Base-by-base conservation (phyloP, 164 flowering plant genomes). In the Malania oleifera region DNA sequence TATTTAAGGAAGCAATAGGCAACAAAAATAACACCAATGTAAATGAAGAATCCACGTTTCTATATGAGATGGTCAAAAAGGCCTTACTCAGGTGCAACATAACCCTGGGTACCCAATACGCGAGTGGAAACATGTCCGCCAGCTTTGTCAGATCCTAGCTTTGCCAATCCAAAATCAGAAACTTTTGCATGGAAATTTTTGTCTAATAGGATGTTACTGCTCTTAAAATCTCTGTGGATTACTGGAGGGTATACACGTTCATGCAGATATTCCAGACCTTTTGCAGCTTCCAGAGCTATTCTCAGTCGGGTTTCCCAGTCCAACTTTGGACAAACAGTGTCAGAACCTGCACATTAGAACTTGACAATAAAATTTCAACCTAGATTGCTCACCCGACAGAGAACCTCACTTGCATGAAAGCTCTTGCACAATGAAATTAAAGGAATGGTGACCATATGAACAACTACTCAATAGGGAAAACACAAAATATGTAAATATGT, bases 81-180 rank as follows among this genome's bases (percentile, higher is more conserved):
- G 44, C 64, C 92, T 70, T 87, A 92, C 98, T 92, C 97, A 25
- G 97, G 97, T 25, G 97, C 96, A 52, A 86, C 92, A 41, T 93
- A 88, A 71, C 97, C 97, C 58, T 86, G 96, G 40, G 97, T 93
- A 62, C 99, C 99, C 73, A 93, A 71, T 3, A 93, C 97, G 52
- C 97, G 83, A 14, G 97, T 93, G 2, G 96, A 93, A 61, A 93
- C 97, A 79, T 93, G 93, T 11, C 95, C 96, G 34, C 97, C 92
- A 55, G 84, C 97, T 70, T 77, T 85, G 51, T 83, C 97, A 63
- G 97, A 79, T 59, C 98, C 98, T 68, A 84, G 77, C 73, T 87
- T 92, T 52, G 98, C 98, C 75, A 92, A 62, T 61, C 99, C 97
- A 72, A 93, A 90, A 77, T 93, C 99, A 60, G 97, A 93, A 62